Base-by-base conservation (phyloP, 2,329 filamentous ascomycete species). In the Sclerotinia nivalis region DNA sequence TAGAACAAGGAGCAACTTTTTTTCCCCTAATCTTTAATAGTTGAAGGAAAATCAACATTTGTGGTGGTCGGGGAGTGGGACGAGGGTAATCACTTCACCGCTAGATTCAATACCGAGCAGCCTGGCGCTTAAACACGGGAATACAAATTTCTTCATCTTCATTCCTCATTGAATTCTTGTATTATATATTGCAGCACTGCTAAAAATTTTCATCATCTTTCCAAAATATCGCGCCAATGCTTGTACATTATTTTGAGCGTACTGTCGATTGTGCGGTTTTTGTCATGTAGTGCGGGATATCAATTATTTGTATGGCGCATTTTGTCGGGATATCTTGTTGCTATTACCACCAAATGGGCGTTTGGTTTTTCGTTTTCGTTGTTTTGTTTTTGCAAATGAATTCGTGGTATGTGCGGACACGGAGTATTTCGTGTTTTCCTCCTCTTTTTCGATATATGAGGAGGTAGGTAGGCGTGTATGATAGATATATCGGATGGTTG, bases 101-200 rank as follows among this genome's bases (percentile, higher is more conserved):
- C 54, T 56, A 56, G 54, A 56, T 56, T 22, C 31, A 56, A 56
- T 15, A 31, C 52, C 20, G 31, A 37, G 54, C 31, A 56, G 34
- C 31, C 31, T 34, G 9, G 40, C 54, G 20, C 31, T 12, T 22
- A 56, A 56, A 37, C 31, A n/a, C 18, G 31, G 54, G 31, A 37
- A 56, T 56, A 20, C 22, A 56, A 37, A 37, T 37, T 56, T 56
- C 20, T 18, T 43, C 40, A 18, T 43, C 40, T 54, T 54, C 9
- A 58, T 58, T 22, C 31, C 10, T 40, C n/a, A 9, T 64, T 52
- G 10, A 40, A 47, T 58, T 66, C 64, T 66, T 66, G 64, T 66
- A 66, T 56, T 18, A 66, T 58, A 58, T 58, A 34, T 58, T 49
- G 47, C 25, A 40, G 28, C 60, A 64, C 45, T n/a, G 10, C 52